Evolutionary conservation across 768 basidiomycete species (phyloP).

Genomic region (Pleurotus salmoneostramineus): DNA sequence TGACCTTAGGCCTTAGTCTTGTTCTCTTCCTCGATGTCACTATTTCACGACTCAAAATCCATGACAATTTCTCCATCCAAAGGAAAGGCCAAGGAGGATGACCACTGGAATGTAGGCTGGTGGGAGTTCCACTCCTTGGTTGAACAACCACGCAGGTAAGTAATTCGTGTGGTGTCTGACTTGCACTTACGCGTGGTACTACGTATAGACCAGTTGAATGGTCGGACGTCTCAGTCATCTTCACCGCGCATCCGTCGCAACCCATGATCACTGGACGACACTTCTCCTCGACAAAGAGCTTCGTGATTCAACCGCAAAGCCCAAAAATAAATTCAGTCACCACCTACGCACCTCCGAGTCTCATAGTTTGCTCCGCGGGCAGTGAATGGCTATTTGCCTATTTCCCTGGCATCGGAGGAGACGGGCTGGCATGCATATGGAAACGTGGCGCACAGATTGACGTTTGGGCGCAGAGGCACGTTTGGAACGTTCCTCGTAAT

Average conservation of each 20-base stretch:
- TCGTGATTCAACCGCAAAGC: constrained; percentile 50
- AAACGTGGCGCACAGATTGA: constrained; percentile 55
- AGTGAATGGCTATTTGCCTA: constrained; percentile 73
- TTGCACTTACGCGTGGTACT: constrained; percentile 1
- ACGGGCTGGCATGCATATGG: constrained; percentile 69
- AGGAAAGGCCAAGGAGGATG: constrained; percentile 48
- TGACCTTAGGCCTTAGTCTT: too few relatives aligned
- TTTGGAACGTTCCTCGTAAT: constrained; percentile 46
- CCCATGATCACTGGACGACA: constrained; percentile 59
- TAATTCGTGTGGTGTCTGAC: constrained; percentile 6
- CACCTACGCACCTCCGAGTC: constrained; percentile 56
- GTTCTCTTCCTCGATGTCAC: neutral
- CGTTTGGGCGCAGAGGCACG: constrained; percentile 56
- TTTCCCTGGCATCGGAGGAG: constrained; percentile 53
- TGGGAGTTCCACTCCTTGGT: constrained; percentile 68
- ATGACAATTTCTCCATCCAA: constrained; percentile 40
- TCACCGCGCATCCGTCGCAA: constrained; percentile 61
- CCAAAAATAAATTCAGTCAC: constrained; percentile 40
- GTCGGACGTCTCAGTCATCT: constrained; percentile 66
- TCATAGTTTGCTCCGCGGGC: constrained; percentile 55
- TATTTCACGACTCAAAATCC: constrained; percentile 17
- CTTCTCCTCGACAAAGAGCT: constrained; percentile 69
- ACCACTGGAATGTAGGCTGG: constrained; percentile 63
- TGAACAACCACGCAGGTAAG: constrained; percentile 53
- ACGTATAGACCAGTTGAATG: constrained; percentile 60